Evolutionary conservation across 345 rosid species (phyloP), one percentile per base, ranked within the genome.

Genomic region (Lenwebbia sp.): DNA sequence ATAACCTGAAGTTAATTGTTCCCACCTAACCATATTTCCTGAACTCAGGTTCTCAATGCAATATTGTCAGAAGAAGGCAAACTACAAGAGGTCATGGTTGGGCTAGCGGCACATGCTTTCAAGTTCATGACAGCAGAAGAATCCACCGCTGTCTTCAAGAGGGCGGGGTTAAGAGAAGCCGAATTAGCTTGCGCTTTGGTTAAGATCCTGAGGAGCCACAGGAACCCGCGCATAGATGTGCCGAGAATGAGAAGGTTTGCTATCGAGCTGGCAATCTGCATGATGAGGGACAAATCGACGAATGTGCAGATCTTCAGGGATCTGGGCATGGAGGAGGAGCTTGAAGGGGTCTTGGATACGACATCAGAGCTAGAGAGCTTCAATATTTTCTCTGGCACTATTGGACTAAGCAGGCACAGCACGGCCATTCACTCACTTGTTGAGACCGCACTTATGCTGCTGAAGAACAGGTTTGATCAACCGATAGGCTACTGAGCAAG

Each of bases 361-460:
- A 95, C 99, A 25, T 88, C 95, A 23, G 98, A 93, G 90, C 86
- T 94, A 5, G 99, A 96, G 78, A 95, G 88, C 92, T 96, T 94
- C 88, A 94, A 91, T 84, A 90, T 93, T 52, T 95, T 96, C 94
- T 96, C 95, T 2, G 95, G 96, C 37, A 90, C 90, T 62, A 94
- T 89, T 26, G 98, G 98, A 37, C 55, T 95, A 84, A 92, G 94
- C 89, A 91, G 96, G 51, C 95, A 95, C 88, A 90, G 91, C 88
- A 87, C 86, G 82, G 86, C 95, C 40, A 93, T 94, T 86, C 95
- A 92, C 86, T 89, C 91, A 60, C 86, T 96, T 62, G 91, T 91
- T 57, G 96, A 93, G 41, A 62, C 75, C 1, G 75, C 75, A 62
- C 41, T 15, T 33, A 62, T 7, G 75, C 75, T 62, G 75, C 41